These are phyloP conservation scores for Monosporozyma servazzii DNA, from an alignment of 805 yeast species.

Conservation along the genomic window DNA sequence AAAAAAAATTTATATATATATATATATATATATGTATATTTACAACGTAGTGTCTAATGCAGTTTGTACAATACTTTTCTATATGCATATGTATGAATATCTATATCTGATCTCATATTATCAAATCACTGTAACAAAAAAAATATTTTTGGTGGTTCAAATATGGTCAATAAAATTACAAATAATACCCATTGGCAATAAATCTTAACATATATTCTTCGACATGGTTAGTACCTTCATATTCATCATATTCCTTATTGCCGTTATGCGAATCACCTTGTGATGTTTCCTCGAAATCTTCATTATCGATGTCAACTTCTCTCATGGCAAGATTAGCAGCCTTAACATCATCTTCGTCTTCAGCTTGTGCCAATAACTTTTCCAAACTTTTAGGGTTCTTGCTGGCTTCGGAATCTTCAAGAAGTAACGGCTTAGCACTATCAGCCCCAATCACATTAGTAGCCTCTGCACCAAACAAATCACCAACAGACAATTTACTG, in stretches of 20 bases:
- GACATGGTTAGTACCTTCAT: conserved; percentile 60
- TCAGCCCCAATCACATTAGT: conserved; percentile 19
- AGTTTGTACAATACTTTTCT: neutral
- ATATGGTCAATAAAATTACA: conserved; percentile 10
- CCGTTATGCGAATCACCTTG: conserved; percentile 2
- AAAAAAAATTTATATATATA: neutral
- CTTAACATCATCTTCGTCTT: conserved; percentile 81
- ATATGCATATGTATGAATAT: neutral
- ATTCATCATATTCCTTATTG: conserved; percentile 29
- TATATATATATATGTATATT: neutral
- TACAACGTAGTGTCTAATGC: neutral
- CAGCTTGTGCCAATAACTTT: conserved; percentile 77
- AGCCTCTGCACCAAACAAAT: conserved; percentile 55
- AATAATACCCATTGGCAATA: conserved; percentile 75
- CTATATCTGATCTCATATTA: neutral
- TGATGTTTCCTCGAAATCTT: conserved; percentile 60
- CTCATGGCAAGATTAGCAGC: conserved; percentile 87
- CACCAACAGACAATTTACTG: conserved; percentile 76
- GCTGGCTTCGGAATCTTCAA: conserved; percentile 26
- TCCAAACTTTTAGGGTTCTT: conserved; percentile 38
- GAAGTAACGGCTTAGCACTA: conserved; percentile 34
- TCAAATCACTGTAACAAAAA: neutral
- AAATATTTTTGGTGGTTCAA: neutral
- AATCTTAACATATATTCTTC: conserved; percentile 95
- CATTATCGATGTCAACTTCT: conserved; percentile 67